Conservation (phyloP, 768 basidiomycete species). For the Phylloporus arenicola region DNA sequence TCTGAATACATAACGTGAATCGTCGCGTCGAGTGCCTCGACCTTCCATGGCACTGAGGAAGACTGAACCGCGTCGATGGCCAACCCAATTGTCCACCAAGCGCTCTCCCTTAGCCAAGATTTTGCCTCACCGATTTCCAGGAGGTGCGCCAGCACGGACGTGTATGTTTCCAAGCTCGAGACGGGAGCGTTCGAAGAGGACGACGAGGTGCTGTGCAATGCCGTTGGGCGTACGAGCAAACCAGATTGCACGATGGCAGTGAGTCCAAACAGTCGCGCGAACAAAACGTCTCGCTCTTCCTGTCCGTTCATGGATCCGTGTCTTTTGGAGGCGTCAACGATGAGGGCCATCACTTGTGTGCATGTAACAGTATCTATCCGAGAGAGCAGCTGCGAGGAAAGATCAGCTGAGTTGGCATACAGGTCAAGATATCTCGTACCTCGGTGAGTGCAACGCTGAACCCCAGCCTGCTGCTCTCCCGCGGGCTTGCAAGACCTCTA, state of each 20-base stretch:
- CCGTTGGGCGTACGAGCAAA: constrained; percentile 59
- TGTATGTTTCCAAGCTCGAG: constrained; percentile 57
- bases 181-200: constrained; percentile 49
- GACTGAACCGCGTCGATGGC: constrained; percentile 56
- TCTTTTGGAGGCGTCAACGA: constrained; percentile 65
- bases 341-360: constrained; percentile 67
- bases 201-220: constrained; percentile 49
- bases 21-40: constrained; percentile 49
- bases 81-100: constrained; percentile 75
- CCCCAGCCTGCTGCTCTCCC: constrained; percentile 90
- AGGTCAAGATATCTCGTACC: constrained; percentile 41
- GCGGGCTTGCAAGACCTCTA: constrained; percentile 83
- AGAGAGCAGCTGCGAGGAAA: constrained; percentile 60
- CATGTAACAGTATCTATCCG: constrained; percentile 74
- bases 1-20: constrained; percentile 45
- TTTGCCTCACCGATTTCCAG: constrained; percentile 73
- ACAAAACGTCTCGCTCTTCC: constrained; percentile 89
- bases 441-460: constrained; percentile 96
- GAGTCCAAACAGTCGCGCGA: constrained; percentile 89
- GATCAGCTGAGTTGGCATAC: constrained; percentile 3
- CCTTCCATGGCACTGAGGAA: constrained; percentile 67
- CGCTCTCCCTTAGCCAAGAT: constrained; percentile 86
- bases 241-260: constrained; percentile 82
- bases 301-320: constrained; percentile 79
- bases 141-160: constrained; percentile 53